Conservation (phyloP, 345 rosid genomes). For the Pseudoturritis turrita region DNA sequence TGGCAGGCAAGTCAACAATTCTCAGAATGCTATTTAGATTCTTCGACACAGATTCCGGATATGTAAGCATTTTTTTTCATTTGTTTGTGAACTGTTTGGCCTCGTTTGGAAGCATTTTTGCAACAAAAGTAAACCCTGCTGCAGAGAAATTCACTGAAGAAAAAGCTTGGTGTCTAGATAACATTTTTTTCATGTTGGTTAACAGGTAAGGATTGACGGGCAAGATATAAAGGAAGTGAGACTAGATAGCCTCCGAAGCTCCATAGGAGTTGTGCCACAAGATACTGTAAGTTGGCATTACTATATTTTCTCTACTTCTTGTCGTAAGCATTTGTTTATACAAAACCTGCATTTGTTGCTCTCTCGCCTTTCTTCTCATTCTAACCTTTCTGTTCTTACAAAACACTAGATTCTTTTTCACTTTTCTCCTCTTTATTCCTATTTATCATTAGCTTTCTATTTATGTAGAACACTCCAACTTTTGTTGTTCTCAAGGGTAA, state of each 20-base stretch:
- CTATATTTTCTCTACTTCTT: neutral
- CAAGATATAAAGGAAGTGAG: conserved; percentile 82
- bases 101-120: conserved; percentile 13
- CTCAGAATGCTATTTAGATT: conserved; percentile 88
- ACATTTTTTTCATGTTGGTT: neutral
- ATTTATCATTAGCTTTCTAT: neutral
- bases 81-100: neutral
- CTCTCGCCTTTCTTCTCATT: neutral
- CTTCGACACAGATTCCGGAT: conserved; percentile 78
- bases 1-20: conserved; percentile 92
- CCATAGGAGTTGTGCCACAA: conserved; percentile 95
- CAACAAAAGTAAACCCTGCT: conserved; percentile 2
- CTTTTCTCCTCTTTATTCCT: neutral
- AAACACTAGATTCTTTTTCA: neutral
- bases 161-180: conserved; percentile 4
- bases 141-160: neutral
- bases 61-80: conserved; percentile 44
- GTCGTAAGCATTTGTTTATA: neutral
- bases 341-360: neutral
- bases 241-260: conserved; percentile 63
- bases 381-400: neutral
- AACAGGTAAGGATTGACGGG: conserved; percentile 74
- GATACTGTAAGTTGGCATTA: conserved; percentile 68
- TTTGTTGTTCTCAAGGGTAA: conserved; percentile 16
- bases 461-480: neutral